phyloP scores from a whole-genome alignment of 768 basidiomycete species.

The Xerocomus brunneocitrinus region DNA sequence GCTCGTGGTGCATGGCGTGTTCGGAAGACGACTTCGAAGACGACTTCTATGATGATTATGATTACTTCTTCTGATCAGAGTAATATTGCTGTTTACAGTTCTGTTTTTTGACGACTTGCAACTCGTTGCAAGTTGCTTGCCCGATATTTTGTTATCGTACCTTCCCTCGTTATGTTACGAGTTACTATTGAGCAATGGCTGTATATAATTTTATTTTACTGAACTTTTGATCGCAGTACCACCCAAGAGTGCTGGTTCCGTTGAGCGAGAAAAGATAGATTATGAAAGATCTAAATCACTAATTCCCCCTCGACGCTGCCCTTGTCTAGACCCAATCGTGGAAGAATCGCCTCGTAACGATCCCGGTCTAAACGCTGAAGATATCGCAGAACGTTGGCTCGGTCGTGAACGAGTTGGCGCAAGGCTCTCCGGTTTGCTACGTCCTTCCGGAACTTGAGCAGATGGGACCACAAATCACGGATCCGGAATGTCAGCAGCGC shows the following conservation, averaged over 20 bases:
- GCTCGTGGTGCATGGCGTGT: constrained; percentile 6
- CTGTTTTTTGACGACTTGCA: background rate
- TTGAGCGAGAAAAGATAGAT: background rate
- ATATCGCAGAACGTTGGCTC: constrained; percentile 81
- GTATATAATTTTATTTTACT: constrained; percentile 6
- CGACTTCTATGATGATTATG: constrained; percentile 16
- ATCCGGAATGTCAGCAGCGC: constrained; percentile 85
- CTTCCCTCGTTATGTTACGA: constrained; percentile 8
- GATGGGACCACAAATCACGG: constrained; percentile 74
- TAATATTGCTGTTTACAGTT: background rate
- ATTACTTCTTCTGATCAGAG: constrained; percentile 14
- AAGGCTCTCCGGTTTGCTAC: constrained; percentile 73
- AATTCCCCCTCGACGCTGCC: constrained; percentile 88
- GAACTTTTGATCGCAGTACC: background rate
- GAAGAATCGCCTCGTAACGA: constrained; percentile 71
- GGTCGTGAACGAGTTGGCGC: constrained; percentile 71
- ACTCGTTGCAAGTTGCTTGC: constrained; percentile 17
- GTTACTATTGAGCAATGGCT: constrained; percentile 12
- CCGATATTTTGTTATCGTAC: constrained; percentile 1
- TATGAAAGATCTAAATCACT: constrained; percentile 46
- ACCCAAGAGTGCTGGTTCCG: background rate
- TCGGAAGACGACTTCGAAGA: constrained; percentile 26
- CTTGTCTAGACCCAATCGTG: constrained; percentile 71
- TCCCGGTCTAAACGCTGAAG: constrained; percentile 57
- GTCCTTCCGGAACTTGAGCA: constrained; percentile 66